These are phyloP conservation scores for Kregervanrija delftensis DNA, from an alignment of 805 yeast species.

Conservation along the genomic window DNA sequence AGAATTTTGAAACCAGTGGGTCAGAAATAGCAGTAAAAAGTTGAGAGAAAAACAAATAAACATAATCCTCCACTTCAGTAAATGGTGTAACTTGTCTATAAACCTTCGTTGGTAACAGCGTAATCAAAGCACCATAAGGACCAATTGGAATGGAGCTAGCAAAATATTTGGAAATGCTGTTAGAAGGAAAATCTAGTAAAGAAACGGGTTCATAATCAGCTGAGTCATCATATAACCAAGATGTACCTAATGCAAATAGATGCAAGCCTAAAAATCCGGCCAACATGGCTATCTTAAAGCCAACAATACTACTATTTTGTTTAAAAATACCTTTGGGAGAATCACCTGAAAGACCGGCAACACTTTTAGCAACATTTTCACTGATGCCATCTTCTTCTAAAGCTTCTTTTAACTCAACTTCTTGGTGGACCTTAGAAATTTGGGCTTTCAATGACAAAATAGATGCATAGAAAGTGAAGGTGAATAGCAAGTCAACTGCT, in stretches of 20 bases:
- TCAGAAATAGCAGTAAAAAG: conserved; percentile 71
- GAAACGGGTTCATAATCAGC: conserved; percentile 22
- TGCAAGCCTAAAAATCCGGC: conserved; percentile 57
- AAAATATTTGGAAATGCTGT: conserved; percentile 32
- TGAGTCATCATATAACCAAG: conserved; percentile 57
- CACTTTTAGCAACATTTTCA: conserved; percentile 64
- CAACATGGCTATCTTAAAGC: conserved; percentile 55
- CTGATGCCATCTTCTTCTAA: conserved; percentile 91
- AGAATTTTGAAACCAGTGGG: conserved; percentile 68
- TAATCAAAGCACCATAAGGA: conserved; percentile 39
- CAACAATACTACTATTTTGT: conserved; percentile 38
- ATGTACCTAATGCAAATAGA: conserved; percentile 60
- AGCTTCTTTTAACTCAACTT: conserved; percentile 67
- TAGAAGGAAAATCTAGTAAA: conserved; percentile 18
- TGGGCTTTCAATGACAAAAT: conserved; percentile 83
- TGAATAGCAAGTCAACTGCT: conserved; percentile 61
- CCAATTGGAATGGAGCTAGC: conserved; percentile 40
- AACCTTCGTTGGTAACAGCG: conserved; percentile 49
- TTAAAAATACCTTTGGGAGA: conserved; percentile 24
- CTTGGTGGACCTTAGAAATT: conserved; percentile 77
- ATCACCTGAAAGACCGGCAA: conserved; percentile 36
- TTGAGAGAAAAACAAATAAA: conserved; percentile 43
- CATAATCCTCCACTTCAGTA: conserved; percentile 55
- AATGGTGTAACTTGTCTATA: conserved; percentile 52
- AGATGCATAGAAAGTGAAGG: conserved; percentile 78